Base-by-base conservation (phyloP, 2,329 filamentous ascomycete genomes). In the Colletotrichum endophyticum region DNA sequence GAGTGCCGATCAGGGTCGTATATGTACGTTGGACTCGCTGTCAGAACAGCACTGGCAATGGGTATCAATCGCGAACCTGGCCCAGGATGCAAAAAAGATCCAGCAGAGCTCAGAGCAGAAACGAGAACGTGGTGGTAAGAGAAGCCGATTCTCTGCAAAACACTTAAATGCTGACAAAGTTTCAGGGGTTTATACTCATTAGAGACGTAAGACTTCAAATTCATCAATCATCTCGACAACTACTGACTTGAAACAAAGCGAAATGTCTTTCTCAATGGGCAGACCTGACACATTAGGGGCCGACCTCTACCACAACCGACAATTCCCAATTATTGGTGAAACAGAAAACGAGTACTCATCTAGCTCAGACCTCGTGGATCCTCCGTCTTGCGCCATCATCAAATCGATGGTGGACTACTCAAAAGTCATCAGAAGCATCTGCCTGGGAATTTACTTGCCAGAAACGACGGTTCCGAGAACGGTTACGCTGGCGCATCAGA, bases 201-300 rank as follows among this genome's bases (percentile, higher is more conserved):
- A 16, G 86, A 88, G 79, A 86, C 86, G 85, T 87, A 81, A 77
- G 82, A 4, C 56, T 59, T 28, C 25, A 19, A 7, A 16, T 3
- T n/a, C 15, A 9, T 19, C 56, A 59, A 30, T 8, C 9, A 9
- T 22, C 15, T 5, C 22, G 3, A 5, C 25, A 19, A 3, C 16
- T 16, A 12, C 72, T 74, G 12, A 74, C 66, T 13, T 9, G 2
- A 5, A 16, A 28, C 6, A 34, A 34, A 87, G 86, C 73, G 86
- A 88, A 80, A 85, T 88, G 81, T 87, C 86, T 56, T 89, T 89
- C 74, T 85, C 87, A 2, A 84, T 89, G 70, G 88, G 88, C 2
- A 82, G 88, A 28, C 88, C 88, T 0, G 87, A 89, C 71, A 88
- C 87, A 4, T 82, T 89, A 4, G 88, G 88, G 27, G 84, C 87